These are phyloP conservation scores for Cordyceps sp. DNA, from an alignment of 2,329 filamentous ascomycete species.

Conservation along the genomic window DNA sequence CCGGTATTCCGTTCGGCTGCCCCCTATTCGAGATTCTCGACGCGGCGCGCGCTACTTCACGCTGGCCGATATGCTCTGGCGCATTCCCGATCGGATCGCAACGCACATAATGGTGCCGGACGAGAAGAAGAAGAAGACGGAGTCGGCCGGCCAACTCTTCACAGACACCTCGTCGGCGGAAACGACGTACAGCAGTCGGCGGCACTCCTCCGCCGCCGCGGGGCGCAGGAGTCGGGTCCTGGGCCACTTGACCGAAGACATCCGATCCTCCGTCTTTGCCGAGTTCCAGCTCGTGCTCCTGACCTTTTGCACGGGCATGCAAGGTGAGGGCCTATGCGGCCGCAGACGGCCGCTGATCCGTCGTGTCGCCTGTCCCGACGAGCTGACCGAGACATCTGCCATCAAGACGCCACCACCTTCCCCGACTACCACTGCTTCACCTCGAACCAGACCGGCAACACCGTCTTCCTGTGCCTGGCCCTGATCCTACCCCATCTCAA, in stretches of 20 bases:
- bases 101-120: too few species aligned
- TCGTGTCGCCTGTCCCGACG: too few species aligned
- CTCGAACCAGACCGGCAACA: slow-evolving; percentile 51
- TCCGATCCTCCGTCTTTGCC: slow-evolving; percentile 22
- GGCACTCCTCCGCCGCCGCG: background rate
- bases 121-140: too few species aligned
- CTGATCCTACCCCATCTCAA: slow-evolving; percentile 30
- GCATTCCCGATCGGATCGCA: too few species aligned
- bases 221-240: background rate
- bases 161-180: background rate
- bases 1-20: too few species aligned
- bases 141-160: too few species aligned
- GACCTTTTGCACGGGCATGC: slow-evolving; percentile 33
- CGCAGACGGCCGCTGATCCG: too few species aligned
- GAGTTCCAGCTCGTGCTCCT: slow-evolving; percentile 28
- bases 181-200: background rate
- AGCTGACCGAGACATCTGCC: background rate
- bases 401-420: slow-evolving; percentile 43
- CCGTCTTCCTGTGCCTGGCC: slow-evolving; percentile 38
- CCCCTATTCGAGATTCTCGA: too few species aligned
- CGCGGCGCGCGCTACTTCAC: too few species aligned
- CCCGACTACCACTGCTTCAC: slow-evolving; percentile 46
- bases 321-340: too few species aligned
- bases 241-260: slow-evolving; percentile 9
- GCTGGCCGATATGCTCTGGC: too few species aligned